Base-by-base conservation (phyloP, 768 basidiomycete species). In the Rhodosporidiobolus sp. region DNA sequence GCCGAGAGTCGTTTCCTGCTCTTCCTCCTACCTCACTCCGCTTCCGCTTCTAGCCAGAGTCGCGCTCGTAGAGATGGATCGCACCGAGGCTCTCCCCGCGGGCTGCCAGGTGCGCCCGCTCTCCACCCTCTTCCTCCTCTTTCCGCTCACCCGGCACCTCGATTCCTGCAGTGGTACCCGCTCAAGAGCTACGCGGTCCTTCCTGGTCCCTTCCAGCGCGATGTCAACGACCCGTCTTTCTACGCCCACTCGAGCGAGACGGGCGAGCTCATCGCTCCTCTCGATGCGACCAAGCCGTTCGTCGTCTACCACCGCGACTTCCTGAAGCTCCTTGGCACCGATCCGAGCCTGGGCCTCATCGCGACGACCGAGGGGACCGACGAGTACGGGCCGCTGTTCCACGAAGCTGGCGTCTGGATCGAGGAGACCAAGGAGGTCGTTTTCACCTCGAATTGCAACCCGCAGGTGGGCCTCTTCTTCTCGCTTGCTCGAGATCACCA, bases 371-470 rank as follows among this genome's bases (percentile, higher is more conserved):
- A 57, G 46, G 49, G 19, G 16, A 30, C 26, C 16, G 35, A 52
- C 17, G 84, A 85, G 6, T 85, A 84, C 7, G 88, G 87, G 79
- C 88, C 88, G 5, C 87, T 90, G 72, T 90, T 89, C 26, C 90
- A 92, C 78, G 91, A 92, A 81, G 90, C 89, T 4, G 89, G 89
- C 0, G 83, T 91, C 3, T 90, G 87, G 80, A 82, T 86, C 45
- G 81, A 87, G 10, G 84, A 83, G n/a, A 88, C 87, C n/a, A 86
- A 90, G 76, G 86, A 88, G 73, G 83, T 92, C 3, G 88, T 87
- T 82, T 92, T 92, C 77, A 84, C 85, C 10, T 88, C 87, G 80
- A 89, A 72, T 49, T 65, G 54, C 48, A 49, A 46, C 46, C 64
- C 48, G n/a, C 38, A 62, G 45, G 49, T 62, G 28, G 4, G 46